These are phyloP conservation scores for Dissophora ornata DNA, from an alignment of 192 early-diverging fungal species.

Conservation along the genomic window DNA sequence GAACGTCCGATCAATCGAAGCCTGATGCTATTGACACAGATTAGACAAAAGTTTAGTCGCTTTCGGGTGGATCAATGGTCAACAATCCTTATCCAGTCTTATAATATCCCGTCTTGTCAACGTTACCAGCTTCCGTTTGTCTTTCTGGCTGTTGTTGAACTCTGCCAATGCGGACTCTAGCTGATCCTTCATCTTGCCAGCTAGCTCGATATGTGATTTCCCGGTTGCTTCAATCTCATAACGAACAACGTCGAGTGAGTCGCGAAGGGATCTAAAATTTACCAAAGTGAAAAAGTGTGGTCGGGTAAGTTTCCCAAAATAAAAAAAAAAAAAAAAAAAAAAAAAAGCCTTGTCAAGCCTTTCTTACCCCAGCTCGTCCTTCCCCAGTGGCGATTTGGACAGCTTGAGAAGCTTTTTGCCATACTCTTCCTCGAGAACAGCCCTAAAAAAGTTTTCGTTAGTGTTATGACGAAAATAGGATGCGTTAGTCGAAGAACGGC, in stretches of 20 bases:
- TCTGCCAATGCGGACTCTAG: conserved; percentile 68
- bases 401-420: conserved; percentile 74
- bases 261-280: conserved; percentile 61
- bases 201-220: conserved; percentile 71
- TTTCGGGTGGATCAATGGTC: too few relatives aligned
- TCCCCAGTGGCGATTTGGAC: conserved; percentile 67
- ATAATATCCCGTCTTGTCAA: too few relatives aligned
- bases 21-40: conserved; percentile 51
- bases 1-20: conserved; percentile 61
- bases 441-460: too few relatives aligned
- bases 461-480: neutral
- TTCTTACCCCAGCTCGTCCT: conserved; percentile 74
- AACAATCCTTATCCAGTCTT: too few relatives aligned
- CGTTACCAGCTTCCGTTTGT: conserved; percentile 68
- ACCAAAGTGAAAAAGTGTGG: too few relatives aligned
- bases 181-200: conserved; percentile 69
- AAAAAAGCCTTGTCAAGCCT: too few relatives aligned
- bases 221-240: conserved; percentile 73
- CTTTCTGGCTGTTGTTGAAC: conserved; percentile 76
- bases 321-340: too few relatives aligned
- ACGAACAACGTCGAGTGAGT: conserved; percentile 66
- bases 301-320: too few relatives aligned
- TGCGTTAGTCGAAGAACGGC: too few relatives aligned
- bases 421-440: conserved; percentile 75
- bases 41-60: neutral